Percentiles rank a stretch among this genome's conserved stretches.
Conservation (phyloP, 2,329 filamentous ascomycete genomes). For the Didymella sp. region DNA sequence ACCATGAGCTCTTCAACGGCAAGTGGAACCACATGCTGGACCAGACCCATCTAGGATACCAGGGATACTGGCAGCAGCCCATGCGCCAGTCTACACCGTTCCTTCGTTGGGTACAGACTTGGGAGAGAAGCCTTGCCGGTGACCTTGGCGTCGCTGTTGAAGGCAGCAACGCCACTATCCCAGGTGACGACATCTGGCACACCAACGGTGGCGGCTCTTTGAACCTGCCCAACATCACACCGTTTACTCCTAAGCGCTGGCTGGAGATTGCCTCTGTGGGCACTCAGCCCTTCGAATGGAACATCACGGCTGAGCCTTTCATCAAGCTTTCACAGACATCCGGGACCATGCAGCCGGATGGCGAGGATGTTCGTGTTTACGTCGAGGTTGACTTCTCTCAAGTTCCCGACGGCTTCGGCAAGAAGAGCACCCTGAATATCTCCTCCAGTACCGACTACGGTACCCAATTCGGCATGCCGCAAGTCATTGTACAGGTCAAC, state of each 20-base stretch:
- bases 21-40: slow-evolving; percentile 53
- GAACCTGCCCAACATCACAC: slow-evolving; percentile 41
- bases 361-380: slow-evolving; percentile 46
- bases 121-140: slow-evolving; percentile 66
- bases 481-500: slow-evolving; percentile 44
- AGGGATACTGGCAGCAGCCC: slow-evolving; percentile 67
- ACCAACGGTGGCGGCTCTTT: slow-evolving; percentile 51
- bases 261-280: slow-evolving; percentile 49
- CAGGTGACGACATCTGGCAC: slow-evolving; percentile 71
- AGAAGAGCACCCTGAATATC: slow-evolving; percentile 45
- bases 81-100: slow-evolving; percentile 73
- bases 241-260: slow-evolving; percentile 46
- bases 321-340: slow-evolving; percentile 44
- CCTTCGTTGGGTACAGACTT: slow-evolving; percentile 65
- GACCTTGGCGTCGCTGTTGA: slow-evolving; percentile 70
- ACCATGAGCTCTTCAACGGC: slow-evolving; percentile 46
- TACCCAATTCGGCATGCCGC: slow-evolving; percentile 42
- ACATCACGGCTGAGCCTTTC: slow-evolving; percentile 48
- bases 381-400: slow-evolving; percentile 48
- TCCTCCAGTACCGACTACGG: slow-evolving; percentile 48
- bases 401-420: slow-evolving; percentile 33
- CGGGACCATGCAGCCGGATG: slow-evolving; percentile 41
- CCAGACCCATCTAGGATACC: slow-evolving; percentile 51
- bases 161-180: slow-evolving; percentile 70
- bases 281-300: slow-evolving; percentile 44